A percentile compares a stretch with the other conserved stretches of the same genome.
These are phyloP conservation scores for Kluyveromyces siamensis DNA, from an alignment of 805 yeast species.

Conservation along the genomic window DNA sequence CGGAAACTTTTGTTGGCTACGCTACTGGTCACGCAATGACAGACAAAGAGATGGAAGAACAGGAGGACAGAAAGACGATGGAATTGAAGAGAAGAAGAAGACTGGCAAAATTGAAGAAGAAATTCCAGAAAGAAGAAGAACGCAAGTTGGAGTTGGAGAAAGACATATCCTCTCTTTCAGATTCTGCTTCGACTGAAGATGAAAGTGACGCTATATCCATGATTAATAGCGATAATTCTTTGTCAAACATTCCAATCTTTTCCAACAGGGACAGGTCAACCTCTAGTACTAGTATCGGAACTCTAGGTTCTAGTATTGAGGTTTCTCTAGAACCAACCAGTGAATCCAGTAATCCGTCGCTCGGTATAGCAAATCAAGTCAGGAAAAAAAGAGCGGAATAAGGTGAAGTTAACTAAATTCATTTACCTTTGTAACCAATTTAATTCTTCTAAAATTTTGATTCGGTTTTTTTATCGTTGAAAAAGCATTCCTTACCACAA, in stretches of 20 bases:
- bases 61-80: constrained; percentile 30
- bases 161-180: not conserved
- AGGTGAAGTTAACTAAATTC: not conserved
- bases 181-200: constrained; percentile 4
- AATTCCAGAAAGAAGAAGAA: constrained; percentile 8
- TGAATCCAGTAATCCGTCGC: constrained; percentile 5
- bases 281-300: constrained; percentile 17
- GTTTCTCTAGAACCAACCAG: constrained; percentile 5
- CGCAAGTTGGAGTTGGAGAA: not conserved
- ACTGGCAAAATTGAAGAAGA: constrained; percentile 19
- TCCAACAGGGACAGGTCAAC: constrained; percentile 33
- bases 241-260: constrained; percentile 33
- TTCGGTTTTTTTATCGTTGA: too few species aligned
- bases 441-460: too few species aligned
- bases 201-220: constrained; percentile 35
- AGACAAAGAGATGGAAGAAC: constrained; percentile 17
- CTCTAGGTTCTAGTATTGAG: constrained; percentile 22
- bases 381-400: constrained; percentile 14
- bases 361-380: constrained; percentile 17
- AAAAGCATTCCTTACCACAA: too few species aligned
- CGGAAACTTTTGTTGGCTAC: constrained; percentile 20
- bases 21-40: constrained; percentile 14
- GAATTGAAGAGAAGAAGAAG: constrained; percentile 31
- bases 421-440: not conserved
- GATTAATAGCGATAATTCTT: constrained; percentile 28